Base-by-base conservation (phyloP, 805 yeast genomes). In the Saturnispora besseyi region DNA sequence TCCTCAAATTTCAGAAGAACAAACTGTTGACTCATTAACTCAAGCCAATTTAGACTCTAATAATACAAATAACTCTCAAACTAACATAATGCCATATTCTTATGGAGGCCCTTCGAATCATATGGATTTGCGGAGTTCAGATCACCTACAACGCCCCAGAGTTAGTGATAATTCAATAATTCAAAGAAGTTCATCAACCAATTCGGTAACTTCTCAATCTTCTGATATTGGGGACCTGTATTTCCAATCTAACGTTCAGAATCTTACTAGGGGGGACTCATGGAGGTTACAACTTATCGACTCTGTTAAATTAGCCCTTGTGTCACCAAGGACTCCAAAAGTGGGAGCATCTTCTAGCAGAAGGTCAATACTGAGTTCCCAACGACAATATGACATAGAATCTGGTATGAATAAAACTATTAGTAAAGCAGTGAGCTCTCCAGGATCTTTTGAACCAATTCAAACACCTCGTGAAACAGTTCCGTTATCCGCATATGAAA, bases 221-320 rank as follows among this genome's bases (percentile, higher is more conserved):
- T 48, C 50, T 32, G 50, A 48, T 46, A 10, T 52, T 13, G 52
- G 45, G 28, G 55, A 54, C 33, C 48, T 46, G 21, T 52, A 47
- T 24, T 61, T 62, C 48, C 54, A 59, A 29, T 55, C 54, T 31
- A 58, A 59, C 44, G 46, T 65, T 18, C 63, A 64, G 46, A 57
- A 58, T 44, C 54, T 63, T 8, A 68, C 64, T 45, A 45, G 45
- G 7, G 64, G 66, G 9, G 43, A 51, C 28, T 54, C 60, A 30
- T 53, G 58, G 34, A 56, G 66, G 41, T 55, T 66, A 26, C 59
- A 67, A 5, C 49, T 67, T 5, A 53, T 61, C 29, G 71, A 67
- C 50, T 62, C 71, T 1, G 50, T 67, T 10, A 65, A 55, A 41
- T 53, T 65, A 41, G 63, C 62, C 1, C 48, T 59, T 48, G 36